Base-by-base conservation (phyloP, 108 stramenopile genomes). In the Fragilaria crotonensis region DNA sequence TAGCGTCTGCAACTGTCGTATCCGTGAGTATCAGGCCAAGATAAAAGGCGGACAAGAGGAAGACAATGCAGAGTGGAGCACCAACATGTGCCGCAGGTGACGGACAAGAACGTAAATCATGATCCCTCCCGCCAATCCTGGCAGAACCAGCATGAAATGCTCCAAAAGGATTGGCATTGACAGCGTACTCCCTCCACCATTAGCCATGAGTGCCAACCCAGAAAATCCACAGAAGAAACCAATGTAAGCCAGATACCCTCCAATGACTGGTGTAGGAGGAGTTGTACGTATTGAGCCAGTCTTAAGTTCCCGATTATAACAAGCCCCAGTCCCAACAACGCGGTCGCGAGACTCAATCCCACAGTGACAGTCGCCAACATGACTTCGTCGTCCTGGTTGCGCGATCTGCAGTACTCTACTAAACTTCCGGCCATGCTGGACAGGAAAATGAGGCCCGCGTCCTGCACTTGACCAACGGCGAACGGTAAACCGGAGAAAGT, bases 161-260 rank as follows among this genome's bases (percentile, higher is more conserved):
- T 91, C 72, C 11, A 68, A 11, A 5, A 94, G 20, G 2, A 72
- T 63, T 7, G 57, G 57, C 1, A 90, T 52, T 20, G 78, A 61
- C 14, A 79, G 56, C 2, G 52, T 68, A 7, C 83, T 71, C 14
- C 31, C 36, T 28, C 57, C 60, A 3, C 48, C 63, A 41, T 14
- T 41, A 3, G 68, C 74, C 85, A 93, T 94, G 23, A 97, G 61
- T 22, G 70, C 78, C 17, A 99, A 52, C 0, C 95, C 96, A 14
- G 95, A 85, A 54, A 96, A 77, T 17, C 95, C 94, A 63, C 96
- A 96, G 56, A 99, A 99, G 53, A 84, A 95, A 0, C 98, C 98
- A 77, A 99, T 99, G 63, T 75, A 99, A 9, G 97, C 98, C 57
- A 99, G 63, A 75, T 99, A 99, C 25, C 98, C 98, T 5, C 96